Percentiles rank a stretch among this genome's conserved stretches.
Conservation (phyloP, 139 green algal species). For the Astrephomene gubernaculifera region DNA sequence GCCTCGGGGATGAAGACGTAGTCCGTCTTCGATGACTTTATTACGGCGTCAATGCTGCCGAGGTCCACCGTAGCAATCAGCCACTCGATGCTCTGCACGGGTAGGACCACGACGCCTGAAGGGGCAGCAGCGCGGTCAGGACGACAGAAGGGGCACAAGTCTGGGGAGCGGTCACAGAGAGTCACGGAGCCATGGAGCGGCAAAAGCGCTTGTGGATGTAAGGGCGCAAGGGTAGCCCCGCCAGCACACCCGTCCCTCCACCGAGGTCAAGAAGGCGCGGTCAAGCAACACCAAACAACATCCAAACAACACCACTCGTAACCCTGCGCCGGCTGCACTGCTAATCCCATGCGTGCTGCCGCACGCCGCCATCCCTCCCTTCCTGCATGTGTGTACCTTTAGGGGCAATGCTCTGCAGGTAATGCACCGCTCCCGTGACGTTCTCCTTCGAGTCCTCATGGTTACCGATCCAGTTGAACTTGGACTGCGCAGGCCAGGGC, state of each 20-base stretch:
- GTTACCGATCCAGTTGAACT: neutral
- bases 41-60: neutral
- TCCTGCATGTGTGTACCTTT: neutral
- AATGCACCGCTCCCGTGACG: neutral
- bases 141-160: neutral
- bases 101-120: neutral
- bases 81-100: conserved; percentile 2
- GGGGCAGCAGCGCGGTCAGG: neutral
- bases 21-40: neutral
- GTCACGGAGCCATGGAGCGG: neutral
- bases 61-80: neutral
- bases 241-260: neutral
- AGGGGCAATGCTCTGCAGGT: conserved; percentile 1
- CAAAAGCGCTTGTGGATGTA: neutral
- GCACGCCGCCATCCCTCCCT: neutral
- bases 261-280: neutral
- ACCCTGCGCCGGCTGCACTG: neutral
- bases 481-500: neutral
- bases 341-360: neutral
- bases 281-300: conserved; percentile 1
- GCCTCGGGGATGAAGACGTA: neutral
- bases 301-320: neutral
- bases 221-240: neutral
- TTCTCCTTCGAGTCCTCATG: neutral
- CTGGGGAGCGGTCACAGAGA: neutral